A percentile compares a stretch with the other conserved stretches of the same genome.
Evolutionary conservation across 495 filamentous ascomycete genomes (phyloP).

Genomic region (Hypoxylon subgilvum): DNA sequence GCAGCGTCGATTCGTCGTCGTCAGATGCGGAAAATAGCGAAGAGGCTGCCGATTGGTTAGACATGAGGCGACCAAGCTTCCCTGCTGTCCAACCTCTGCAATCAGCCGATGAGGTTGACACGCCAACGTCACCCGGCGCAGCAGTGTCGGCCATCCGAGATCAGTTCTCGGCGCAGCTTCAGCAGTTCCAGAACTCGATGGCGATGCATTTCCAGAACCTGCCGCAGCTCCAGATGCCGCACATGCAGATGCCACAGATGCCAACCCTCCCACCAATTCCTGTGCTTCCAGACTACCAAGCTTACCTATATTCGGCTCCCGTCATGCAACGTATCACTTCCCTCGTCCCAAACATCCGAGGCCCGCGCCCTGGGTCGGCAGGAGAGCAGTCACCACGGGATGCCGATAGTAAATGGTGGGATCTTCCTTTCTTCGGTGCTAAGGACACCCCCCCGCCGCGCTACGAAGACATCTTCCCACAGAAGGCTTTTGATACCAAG

Average conservation of each 20-base stretch:
- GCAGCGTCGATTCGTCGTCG: slow-evolving; percentile 51
- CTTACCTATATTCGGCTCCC: slow-evolving; percentile 56
- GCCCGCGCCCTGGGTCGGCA: slow-evolving; percentile 47
- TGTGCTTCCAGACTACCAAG: slow-evolving; percentile 73
- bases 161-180: slow-evolving; percentile 76
- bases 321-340: slow-evolving; percentile 77
- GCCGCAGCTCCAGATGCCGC: slow-evolving; percentile 67
- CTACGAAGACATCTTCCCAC: slow-evolving; percentile 81
- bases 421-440: slow-evolving; percentile 58
- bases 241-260: slow-evolving; percentile 67
- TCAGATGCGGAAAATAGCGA: slow-evolving; percentile 43
- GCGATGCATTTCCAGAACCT: slow-evolving; percentile 47
- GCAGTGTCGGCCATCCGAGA: slow-evolving; percentile 77
- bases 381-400: slow-evolving; percentile 51
- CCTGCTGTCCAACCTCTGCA: slow-evolving; percentile 29
- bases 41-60: slow-evolving; percentile 45
- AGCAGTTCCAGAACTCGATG: slow-evolving; percentile 77
- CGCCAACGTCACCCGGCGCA: slow-evolving; percentile 62
- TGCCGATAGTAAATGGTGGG: slow-evolving; percentile 70
- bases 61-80: slow-evolving; percentile 46
- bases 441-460: slow-evolving; percentile 66
- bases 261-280: slow-evolving; percentile 63
- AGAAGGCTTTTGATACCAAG: slow-evolving; percentile 61
- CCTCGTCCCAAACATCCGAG: slow-evolving; percentile 66
- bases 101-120: slow-evolving; percentile 39